Base-by-base conservation (phyloP, 2,329 filamentous ascomycete genomes). In the Epichloe coenophiala region DNA sequence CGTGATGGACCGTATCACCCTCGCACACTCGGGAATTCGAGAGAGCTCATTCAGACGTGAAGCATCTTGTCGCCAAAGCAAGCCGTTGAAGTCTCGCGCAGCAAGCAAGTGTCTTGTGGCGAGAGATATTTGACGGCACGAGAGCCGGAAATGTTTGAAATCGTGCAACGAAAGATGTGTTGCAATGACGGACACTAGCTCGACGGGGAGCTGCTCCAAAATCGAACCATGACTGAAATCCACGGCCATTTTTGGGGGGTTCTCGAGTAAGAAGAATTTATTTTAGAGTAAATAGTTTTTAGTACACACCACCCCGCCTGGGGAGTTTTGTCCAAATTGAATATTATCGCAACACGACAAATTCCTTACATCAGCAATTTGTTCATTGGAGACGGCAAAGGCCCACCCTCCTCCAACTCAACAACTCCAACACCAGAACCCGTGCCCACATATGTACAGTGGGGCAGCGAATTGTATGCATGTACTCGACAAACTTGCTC, bases 31-130 rank as follows among this genome's bases (percentile, higher is more conserved):
- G 39, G 68, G 64, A 54, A 73, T 65, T 48, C 60, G 59, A 15
- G 73, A 69, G 51, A 77, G 71, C 46, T 61, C 62, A 51, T 69
- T 64, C 19, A 77, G 64, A 15, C 71, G 66, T 43, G 64, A 61
- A 41, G 72, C 65, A 55, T 76, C 73, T 7, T 71, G 63, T 48
- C 68, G 66, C 67, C 71, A 74, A 47, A 67, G 66, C 44, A 73
- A 59, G 17, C 66, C 65, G 23, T 61, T 64, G 58, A 77, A 74
- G 49, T 61, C 55, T 3, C 67, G 56, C n/a, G 62, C 58, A 27
- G 74, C 56, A 51, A 75, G 60, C 51, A 67, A 71, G 23, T 71
- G 66, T 53, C 69, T 69, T 49, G 71, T 71, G 3, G 72, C 60
- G 33, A 67, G 63, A 39, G 71, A 70, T 38, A 70, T 59, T 27